These are phyloP conservation scores for Monascus ruber DNA, from an alignment of 2,329 filamentous ascomycete species.

Conservation along the genomic window DNA sequence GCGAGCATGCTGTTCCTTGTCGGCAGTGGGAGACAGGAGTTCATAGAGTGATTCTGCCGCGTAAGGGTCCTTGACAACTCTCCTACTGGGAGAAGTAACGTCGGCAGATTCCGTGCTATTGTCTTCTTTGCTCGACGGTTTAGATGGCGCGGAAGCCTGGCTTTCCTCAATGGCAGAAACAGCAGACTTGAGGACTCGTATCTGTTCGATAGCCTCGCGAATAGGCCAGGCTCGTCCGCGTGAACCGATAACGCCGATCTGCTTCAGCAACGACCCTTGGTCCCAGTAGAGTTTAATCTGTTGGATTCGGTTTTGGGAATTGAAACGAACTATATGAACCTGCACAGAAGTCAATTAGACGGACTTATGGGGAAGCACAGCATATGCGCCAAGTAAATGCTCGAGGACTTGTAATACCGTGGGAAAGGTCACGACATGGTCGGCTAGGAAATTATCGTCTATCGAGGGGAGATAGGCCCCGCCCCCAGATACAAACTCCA, in stretches of 20 bases:
- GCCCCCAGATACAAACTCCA: conserved; percentile 72
- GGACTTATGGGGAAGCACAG: no score
- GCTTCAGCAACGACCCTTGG: conserved; percentile 82
- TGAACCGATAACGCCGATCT: conserved; percentile 85
- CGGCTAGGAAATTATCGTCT: conserved; percentile 87
- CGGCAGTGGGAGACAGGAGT: conserved; percentile 50
- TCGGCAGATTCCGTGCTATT: conserved; percentile 7
- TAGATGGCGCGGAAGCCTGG: conserved; percentile 8
- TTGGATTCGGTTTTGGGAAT: conserved; percentile 62
- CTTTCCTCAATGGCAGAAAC: conserved; percentile 12
- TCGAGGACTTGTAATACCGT: conserved; percentile 52
- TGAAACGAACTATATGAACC: conserved; percentile 83
- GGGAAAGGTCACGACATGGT: conserved; percentile 65
- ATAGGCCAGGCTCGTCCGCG: conserved; percentile 93
- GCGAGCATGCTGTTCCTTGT: conserved; percentile 42
- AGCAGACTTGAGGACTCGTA: conserved; percentile 57
- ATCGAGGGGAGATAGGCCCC: conserved; percentile 78
- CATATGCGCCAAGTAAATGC: no score
- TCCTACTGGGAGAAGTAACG: conserved; percentile 28
- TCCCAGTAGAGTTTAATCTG: conserved; percentile 93
- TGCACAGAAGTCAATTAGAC: conserved; percentile 23
- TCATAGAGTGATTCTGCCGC: conserved; percentile 54
- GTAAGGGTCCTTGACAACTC: conserved; percentile 32
- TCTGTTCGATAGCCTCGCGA: conserved; percentile 72
- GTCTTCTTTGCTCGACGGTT: conserved; percentile 8